Conservation (phyloP, 2,329 filamentous ascomycete species). For the Thielaviopsis ethacetica region DNA sequence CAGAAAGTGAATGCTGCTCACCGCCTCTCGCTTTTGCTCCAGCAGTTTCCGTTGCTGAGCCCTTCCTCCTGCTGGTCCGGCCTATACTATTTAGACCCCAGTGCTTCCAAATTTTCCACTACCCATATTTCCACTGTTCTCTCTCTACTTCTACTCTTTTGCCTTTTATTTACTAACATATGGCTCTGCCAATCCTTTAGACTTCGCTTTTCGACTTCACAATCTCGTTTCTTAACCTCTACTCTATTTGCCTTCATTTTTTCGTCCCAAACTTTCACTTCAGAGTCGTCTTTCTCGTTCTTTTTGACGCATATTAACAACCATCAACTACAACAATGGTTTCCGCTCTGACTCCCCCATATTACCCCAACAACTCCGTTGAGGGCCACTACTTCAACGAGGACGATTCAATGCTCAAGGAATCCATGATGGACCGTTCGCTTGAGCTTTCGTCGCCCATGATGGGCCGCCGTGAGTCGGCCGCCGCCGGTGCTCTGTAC, state of each 20-base stretch:
- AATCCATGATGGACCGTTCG: conserved; percentile 10
- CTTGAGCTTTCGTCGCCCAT: conserved; percentile 48
- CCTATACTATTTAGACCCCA: neutral
- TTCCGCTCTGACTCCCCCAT: conserved; percentile 4
- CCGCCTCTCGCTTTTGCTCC: neutral
- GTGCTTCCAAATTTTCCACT: neutral
- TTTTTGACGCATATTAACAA: neutral
- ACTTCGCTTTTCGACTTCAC: neutral
- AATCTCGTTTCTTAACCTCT: neutral
- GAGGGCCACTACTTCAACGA: neutral
- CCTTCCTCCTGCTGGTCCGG: neutral
- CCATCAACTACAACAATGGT: conserved; percentile 4
- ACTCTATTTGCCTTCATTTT: neutral
- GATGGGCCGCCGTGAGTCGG: conserved; percentile 46
- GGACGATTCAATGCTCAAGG: conserved; percentile 1
- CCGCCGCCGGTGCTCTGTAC: conserved; percentile 35
- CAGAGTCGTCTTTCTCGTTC: neutral
- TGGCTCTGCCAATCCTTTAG: neutral
- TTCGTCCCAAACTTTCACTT: neutral
- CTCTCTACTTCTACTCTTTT: neutral
- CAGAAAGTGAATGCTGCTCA: neutral
- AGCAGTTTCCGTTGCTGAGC: neutral
- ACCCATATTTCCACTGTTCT: neutral
- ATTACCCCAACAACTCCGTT: neutral
- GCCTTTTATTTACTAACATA: neutral